These are phyloP conservation scores for Basipetospora chlamydospora DNA, from an alignment of 2,329 filamentous ascomycete genomes.

Conservation along the genomic window DNA sequence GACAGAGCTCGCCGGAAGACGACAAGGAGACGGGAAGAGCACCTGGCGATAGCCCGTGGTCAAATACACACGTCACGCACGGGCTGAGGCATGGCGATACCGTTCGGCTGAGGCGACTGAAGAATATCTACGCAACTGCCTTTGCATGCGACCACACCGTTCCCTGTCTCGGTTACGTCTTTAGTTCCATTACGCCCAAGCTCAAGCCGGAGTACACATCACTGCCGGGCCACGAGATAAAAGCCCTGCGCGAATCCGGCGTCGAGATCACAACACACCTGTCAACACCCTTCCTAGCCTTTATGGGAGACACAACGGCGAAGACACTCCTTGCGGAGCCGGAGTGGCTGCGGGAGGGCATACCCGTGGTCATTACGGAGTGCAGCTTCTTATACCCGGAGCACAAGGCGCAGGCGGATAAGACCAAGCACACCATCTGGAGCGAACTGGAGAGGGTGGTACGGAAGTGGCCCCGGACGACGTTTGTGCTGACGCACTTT, in stretches of 20 bases:
- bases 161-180: constrained; percentile 32
- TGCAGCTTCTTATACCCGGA: constrained; percentile 31
- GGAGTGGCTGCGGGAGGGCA: constrained; percentile 22
- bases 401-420: constrained; percentile 26
- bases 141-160: constrained; percentile 32
- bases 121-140: constrained; percentile 23
- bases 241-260: constrained; percentile 21
- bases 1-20: constrained; percentile 8
- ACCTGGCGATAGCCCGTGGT: constrained; percentile 10
- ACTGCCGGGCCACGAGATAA: constrained; percentile 22
- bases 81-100: constrained; percentile 20
- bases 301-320: constrained; percentile 31
- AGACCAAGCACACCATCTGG: constrained; percentile 34
- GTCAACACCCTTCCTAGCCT: constrained; percentile 27
- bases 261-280: constrained; percentile 24
- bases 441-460: constrained; percentile 28
- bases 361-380: constrained; percentile 33
- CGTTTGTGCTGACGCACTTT: constrained; percentile 32
- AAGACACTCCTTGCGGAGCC: constrained; percentile 23
- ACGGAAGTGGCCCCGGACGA: constrained; percentile 24
- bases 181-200: constrained; percentile 22
- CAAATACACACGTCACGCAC: constrained; percentile 25
- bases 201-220: constrained; percentile 22
- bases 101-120: constrained; percentile 20
- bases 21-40: constrained; percentile 8